Evolutionary conservation across 1,284 basidiomycete species (phyloP).

Genomic region (Apiotrichum gamsii): DNA sequence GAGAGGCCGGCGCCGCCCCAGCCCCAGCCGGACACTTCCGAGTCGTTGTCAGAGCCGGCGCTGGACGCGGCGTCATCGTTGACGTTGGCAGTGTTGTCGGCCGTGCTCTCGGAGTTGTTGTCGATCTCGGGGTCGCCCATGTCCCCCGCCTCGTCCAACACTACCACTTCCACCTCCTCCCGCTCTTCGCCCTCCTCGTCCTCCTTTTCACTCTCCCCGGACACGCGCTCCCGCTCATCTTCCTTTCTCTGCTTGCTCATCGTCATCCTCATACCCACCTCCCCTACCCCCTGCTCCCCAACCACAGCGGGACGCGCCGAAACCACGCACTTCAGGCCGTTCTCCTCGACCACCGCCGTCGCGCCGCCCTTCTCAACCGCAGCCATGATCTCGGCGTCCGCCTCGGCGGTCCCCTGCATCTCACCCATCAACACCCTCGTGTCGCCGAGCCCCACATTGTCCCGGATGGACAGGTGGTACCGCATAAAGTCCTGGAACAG

Average conservation of each 20-base stretch:
- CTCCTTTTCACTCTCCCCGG: too few species aligned
- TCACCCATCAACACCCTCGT: too few species aligned
- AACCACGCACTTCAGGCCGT: slow-evolving; percentile 17
- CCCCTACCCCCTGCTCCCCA: not conserved
- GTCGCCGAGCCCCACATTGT: slow-evolving; percentile 71
- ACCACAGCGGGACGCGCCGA: too few species aligned
- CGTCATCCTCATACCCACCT: slow-evolving; percentile 7
- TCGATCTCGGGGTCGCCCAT: not conserved
- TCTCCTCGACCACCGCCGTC: slow-evolving; percentile 32
- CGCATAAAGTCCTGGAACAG: slow-evolving; percentile 76
- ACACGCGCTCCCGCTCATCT: not conserved
- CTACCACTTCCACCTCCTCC: not conserved
- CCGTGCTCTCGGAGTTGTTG: not conserved
- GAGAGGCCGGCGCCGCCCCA: too few species aligned
- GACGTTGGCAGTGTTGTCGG: not conserved
- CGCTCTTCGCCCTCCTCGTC: not conserved
- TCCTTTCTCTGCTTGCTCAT: slow-evolving; percentile 1
- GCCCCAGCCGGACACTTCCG: too few species aligned
- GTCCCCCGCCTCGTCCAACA: too few species aligned
- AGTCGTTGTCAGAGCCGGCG: not conserved
- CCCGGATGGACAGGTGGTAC: slow-evolving; percentile 63
- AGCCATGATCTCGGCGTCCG: slow-evolving; percentile 51
- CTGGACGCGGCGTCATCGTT: not conserved
- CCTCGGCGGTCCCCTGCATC: slow-evolving; percentile 46
- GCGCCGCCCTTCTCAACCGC: slow-evolving; percentile 65